Evolutionary conservation across 2,329 filamentous ascomycete genomes (phyloP), one percentile per base, ranked within the genome.

Genomic region (Cordyceps pruinosa): DNA sequence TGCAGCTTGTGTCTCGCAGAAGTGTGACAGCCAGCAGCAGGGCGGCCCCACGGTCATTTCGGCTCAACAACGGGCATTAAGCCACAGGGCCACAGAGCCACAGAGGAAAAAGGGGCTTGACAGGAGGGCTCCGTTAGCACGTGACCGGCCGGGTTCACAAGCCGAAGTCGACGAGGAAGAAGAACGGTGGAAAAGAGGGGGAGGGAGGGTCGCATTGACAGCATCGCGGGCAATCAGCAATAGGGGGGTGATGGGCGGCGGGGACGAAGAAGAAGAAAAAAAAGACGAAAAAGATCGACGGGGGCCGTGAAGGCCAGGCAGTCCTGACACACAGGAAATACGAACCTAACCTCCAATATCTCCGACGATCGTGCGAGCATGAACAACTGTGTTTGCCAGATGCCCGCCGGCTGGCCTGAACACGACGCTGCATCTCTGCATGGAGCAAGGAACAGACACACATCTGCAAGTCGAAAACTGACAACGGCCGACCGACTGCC

Each of bases 1-100:
- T 55, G 52, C 52, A 55, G 52, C 52, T 55, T 55, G 52, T 47
- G 52, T 55, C 52, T 46, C 13, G 52, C 52, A 55, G 17, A n/a
- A 34, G 41, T 47, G 52, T 55, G 52, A 45, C 23, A 35, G 25
- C 32, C 52, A 39, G n/a, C 50, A 3, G n/a, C 50, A 30, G 26
- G 13, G 19, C 13, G 10, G 52, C 54, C 53, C 55, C 55, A 57
- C 55, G 17, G 39, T 57, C 55, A 57, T 57, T 57, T 57, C 54
- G 54, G 54, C 54, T 55, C 21, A n/a, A 47, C 23, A 3, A 55
- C 32, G 41, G 39, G 37, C n/a, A n/a, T n/a, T n/a, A n/a, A n/a
- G n/a, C n/a, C n/a, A n/a, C n/a, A n/a, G n/a, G n/a, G n/a, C n/a
- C n/a, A n/a, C n/a, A n/a, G n/a, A n/a, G n/a, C n/a, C n/a, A n/a